Base-by-base conservation (phyloP, 768 basidiomycete genomes). In the Russula dissimulans region DNA sequence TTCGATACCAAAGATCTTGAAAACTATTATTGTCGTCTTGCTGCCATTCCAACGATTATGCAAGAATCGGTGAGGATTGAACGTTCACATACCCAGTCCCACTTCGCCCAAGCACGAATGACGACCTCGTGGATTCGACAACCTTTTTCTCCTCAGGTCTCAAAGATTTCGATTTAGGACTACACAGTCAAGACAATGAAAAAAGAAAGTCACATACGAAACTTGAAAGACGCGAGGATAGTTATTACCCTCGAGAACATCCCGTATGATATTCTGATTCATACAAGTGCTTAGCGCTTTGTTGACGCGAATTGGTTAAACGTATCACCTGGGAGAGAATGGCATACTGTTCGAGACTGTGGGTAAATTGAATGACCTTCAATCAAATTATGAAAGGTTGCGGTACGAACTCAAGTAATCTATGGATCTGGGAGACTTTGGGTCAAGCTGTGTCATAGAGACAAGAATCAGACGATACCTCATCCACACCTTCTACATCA, bases 1-100 rank as follows among this genome's bases (percentile, higher is more conserved):
- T 63, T 89, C 83, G 7, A 87, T 80, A 1, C 80, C 78, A 2
- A 88, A 74, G 79, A 89, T 88, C 69, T 86, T 88, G 74, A 84
- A 86, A 1, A 89, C 72, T 78, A 89, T 87, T 0, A 86, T 84
- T 0, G 87, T 89, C 0, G 85, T 89, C 76, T 88, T 88, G 0
- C 87, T 87, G 38, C 29, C 36, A 64, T 5, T 26, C 12, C 1
- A 9, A 22, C 5, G 18, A 22, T 43, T 31, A 44, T 15, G 26
- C n/a, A 38, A 14, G 17, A 17, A 26, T 17, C 15, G 34, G 48
- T n/a, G 39, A 53, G 3, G 15, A 38, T 9, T 5, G 3, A 31
- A 42, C 12, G 7, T 1, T 6, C 10, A 56, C 76, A 12, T 65
- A 86, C 87, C 87, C 87, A 0, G 87, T 89, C 3, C 87, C 87